Percentiles rank a stretch among this genome's conserved stretches.
Evolutionary conservation across 2,329 filamentous ascomycete species (phyloP).

Genomic region (Cytospora leucostoma): DNA sequence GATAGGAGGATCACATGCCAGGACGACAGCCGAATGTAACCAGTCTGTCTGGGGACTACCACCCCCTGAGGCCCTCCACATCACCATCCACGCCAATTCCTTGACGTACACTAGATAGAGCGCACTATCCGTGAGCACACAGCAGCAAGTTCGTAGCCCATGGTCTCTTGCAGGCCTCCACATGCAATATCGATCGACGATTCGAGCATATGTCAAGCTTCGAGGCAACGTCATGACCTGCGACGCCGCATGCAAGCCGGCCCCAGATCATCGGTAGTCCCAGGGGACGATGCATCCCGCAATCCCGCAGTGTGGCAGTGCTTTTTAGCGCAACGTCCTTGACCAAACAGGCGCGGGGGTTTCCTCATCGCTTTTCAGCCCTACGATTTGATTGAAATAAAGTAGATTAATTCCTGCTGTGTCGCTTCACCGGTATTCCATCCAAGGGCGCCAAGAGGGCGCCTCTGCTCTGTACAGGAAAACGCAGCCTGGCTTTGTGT

Average conservation of each 20-base stretch:
- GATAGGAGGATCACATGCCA: conserved; percentile 5
- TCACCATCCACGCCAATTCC: neutral
- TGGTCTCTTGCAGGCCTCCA: neutral
- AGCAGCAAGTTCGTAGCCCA: neutral
- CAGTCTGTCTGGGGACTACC: neutral
- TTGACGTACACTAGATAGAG: neutral
- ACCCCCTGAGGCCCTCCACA: neutral
- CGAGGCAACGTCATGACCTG: conserved; percentile 5
- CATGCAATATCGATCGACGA: neutral
- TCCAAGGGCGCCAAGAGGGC: neutral
- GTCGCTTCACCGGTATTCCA: neutral
- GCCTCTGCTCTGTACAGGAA: neutral
- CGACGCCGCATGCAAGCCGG: conserved; percentile 8
- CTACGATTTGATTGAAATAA: conserved; percentile 18
- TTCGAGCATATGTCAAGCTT: neutral
- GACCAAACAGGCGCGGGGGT: neutral
- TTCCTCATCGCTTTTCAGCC: conserved; percentile 23
- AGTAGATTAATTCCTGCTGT: neutral
- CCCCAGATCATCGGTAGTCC: conserved; percentile 8
- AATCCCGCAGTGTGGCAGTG: conserved; percentile 26
- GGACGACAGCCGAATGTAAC: neutral
- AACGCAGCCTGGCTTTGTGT: neutral
- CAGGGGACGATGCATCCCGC: conserved; percentile 19
- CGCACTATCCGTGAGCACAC: neutral
- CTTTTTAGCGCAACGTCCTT: conserved; percentile 20